Base-by-base conservation (phyloP, 2,329 filamentous ascomycete species). In the Penicillium glabrum region DNA sequence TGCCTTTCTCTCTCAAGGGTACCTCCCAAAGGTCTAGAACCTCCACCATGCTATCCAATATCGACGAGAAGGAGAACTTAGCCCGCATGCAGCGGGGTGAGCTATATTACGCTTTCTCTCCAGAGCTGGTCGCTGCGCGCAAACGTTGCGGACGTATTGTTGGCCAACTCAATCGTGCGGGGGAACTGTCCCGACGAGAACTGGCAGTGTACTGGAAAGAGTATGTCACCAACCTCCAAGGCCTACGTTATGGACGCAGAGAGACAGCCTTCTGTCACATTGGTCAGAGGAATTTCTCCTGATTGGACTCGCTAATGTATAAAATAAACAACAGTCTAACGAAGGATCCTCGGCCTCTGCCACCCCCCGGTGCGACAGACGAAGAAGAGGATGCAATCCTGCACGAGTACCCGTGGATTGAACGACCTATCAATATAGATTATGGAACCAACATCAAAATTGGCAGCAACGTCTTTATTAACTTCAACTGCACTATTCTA, bases 361-460 rank as follows among this genome's bases (percentile, higher is more conserved):
- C 53, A 16, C 14, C 46, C 8, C 37, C 53, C 11, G 53, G 53
- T 27, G 27, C 48, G n/a, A 56, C 51, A 23, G 56, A 58, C 11
- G 58, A 63, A 48, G 56, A 57, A n/a, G 61, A 62, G 19, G 56
- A 64, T 26, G 21, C 53, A 33, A 23, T 50, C 26, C 43, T 64
- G 0, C 54, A 62, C 11, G 58, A 41, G 9, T 62, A 64, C 19
- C 61, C 61, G 3, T 64, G 61, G 61, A 80, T 92, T 35, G 86
- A 89, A 56, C 74, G 81, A 0, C 90, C 90, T 0, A 79, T 93
- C 52, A 83, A 79, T 45, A 82, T 88, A 62, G 90, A 93, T 74
- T 93, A 93, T 66, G 90, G 90, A 16, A 86, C 80, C 64, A 91
- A 93, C 61, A 77, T 93, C 39, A 82, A 81, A 49, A 71, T 92